Evolutionary conservation across 179 eudicot genomes (phyloP).

Genomic region (Nepenthes alata): DNA sequence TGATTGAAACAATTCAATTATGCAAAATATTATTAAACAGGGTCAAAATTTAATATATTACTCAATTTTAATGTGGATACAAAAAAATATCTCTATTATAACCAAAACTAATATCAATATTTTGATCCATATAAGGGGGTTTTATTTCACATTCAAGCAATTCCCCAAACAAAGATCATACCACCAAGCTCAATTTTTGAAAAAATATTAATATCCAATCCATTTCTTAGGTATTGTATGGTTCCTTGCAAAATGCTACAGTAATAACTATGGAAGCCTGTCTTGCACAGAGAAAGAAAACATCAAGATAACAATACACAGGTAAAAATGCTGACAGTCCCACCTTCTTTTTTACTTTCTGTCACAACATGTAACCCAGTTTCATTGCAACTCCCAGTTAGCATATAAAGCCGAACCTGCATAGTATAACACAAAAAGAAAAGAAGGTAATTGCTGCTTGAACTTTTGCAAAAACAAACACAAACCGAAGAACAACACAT

Average conservation of each 20-base stretch:
- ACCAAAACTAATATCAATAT: no score
- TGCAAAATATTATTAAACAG: no score
- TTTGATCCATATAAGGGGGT: no score
- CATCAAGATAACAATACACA: not conserved
- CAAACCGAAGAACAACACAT: slow-evolving; percentile 7
- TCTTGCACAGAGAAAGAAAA: not conserved
- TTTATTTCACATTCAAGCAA: no score
- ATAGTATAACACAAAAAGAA: slow-evolving; percentile 5
- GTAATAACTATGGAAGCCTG: not conserved
- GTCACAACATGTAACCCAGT: slow-evolving; percentile 35
- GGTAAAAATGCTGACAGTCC: not conserved
- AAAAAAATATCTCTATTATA: no score
- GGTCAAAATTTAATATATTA: no score
- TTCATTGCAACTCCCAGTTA: slow-evolving; percentile 26
- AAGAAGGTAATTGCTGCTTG: not conserved
- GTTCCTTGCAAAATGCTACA: not conserved
- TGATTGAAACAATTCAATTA: no score
- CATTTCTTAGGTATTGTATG: no score
- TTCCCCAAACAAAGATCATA: no score
- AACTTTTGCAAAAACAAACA: not conserved
- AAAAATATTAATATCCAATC: no score
- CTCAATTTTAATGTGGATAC: no score
- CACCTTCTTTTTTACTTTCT: slow-evolving; percentile 50
- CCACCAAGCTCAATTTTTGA: no score
- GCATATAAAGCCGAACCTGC: slow-evolving; percentile 52